Conservation (phyloP, 495 filamentous ascomycete genomes). For the Ramalina intermedia region DNA sequence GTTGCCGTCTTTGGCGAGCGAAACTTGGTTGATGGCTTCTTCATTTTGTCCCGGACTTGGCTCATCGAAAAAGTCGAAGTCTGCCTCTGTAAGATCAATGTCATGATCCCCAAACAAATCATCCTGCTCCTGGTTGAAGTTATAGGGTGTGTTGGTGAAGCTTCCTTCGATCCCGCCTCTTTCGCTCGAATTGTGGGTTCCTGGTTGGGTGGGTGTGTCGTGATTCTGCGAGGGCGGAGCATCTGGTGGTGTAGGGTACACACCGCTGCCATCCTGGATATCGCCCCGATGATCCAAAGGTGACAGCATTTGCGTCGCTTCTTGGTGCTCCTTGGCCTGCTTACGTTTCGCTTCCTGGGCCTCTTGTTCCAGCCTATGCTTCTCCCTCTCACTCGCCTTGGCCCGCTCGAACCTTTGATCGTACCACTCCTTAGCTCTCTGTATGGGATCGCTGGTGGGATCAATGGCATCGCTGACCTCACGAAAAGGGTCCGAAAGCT, state of each 20-base stretch:
- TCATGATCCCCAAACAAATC: conserved; percentile 59
- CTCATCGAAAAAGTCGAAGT: conserved; percentile 85
- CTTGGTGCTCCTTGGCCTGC: conserved; percentile 29
- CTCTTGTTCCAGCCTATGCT: conserved; percentile 29
- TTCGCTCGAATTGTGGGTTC: not conserved
- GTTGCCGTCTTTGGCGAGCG: too few relatives aligned
- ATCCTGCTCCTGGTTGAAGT: conserved; percentile 25
- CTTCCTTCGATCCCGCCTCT: not conserved
- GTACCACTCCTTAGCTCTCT: conserved; percentile 57
- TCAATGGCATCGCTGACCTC: too few relatives aligned
- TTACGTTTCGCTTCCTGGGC: conserved; percentile 31
- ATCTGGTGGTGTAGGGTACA: conserved; percentile 85
- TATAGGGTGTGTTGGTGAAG: not conserved
- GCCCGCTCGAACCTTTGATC: conserved; percentile 17
- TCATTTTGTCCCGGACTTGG: conserved; percentile 17
- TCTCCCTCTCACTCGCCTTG: not conserved
- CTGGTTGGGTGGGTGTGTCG: conserved; percentile 10
- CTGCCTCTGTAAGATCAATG: conserved; percentile 68
- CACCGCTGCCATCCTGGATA: conserved; percentile 40
- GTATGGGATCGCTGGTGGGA: conserved; percentile 40
- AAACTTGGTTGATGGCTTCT: too few relatives aligned
- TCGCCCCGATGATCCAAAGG: conserved; percentile 37
- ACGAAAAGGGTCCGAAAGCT: not conserved
- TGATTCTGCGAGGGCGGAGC: conserved; percentile 36
- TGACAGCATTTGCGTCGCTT: conserved; percentile 11